phyloP scores from a whole-genome alignment of 2,329 filamentous ascomycete species.

The Karstenula rhodostoma region DNA sequence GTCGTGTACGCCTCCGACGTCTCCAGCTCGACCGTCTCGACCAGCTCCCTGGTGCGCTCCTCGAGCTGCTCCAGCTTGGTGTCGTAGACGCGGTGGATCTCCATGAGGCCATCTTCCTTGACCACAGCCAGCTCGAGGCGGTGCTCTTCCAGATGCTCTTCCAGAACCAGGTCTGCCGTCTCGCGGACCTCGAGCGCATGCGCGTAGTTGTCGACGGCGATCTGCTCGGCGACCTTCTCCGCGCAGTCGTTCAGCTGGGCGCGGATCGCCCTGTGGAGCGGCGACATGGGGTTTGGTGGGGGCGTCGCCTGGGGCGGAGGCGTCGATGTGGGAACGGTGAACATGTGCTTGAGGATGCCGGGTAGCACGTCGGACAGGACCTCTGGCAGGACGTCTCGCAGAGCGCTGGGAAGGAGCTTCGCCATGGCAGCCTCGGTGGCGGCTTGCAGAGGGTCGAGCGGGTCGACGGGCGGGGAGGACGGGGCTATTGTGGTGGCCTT shows the following conservation, averaged over 20 bases:
- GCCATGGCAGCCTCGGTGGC: neutral
- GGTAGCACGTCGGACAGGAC: neutral
- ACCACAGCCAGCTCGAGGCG: neutral
- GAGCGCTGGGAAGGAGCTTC: neutral
- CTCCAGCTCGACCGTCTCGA: neutral
- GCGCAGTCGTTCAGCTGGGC: neutral
- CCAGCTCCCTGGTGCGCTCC: neutral
- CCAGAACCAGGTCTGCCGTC: neutral
- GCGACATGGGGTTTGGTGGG: neutral
- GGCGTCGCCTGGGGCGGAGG: neutral
- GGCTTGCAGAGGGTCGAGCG: neutral
- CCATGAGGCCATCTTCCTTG: conserved; percentile 1
- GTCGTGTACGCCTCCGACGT: neutral
- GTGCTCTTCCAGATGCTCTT: conserved; percentile 4
- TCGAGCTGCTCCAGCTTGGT: neutral
- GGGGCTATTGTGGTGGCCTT: neutral
- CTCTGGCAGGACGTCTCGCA: too few species aligned
- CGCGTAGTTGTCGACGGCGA: neutral
- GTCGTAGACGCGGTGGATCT: neutral
- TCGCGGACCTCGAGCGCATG: neutral
- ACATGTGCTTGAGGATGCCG: neutral
- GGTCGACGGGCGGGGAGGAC: neutral
- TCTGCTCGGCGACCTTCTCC: neutral
- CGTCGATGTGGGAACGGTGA: neutral
- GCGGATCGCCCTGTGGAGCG: conserved; percentile 1